Percentiles rank a stretch among this genome's conserved stretches.
These are phyloP conservation scores for Podaxis rugospora DNA, from an alignment of 768 basidiomycete species.

Conservation along the genomic window DNA sequence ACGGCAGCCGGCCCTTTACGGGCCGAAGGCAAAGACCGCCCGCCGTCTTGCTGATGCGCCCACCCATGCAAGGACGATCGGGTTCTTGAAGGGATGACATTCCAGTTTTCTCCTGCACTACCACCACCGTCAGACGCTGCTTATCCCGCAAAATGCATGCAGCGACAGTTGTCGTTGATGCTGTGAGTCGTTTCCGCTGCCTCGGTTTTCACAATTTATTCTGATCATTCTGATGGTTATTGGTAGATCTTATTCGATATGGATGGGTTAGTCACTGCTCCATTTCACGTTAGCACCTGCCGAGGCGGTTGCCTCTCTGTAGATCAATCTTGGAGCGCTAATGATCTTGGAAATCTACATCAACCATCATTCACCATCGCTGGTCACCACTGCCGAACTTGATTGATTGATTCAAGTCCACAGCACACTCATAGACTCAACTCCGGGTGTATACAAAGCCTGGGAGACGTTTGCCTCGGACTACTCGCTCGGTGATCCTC, in stretches of 20 bases:
- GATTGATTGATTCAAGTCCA: conserved; percentile 2
- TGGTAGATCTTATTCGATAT: conserved; percentile 63
- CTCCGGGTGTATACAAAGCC: conserved; percentile 74
- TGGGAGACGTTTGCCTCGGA: conserved; percentile 69
- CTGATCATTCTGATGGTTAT: background rate
- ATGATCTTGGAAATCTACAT: background rate
- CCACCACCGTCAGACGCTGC: background rate
- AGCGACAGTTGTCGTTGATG: conserved; percentile 40
- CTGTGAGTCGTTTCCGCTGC: conserved; percentile 33
- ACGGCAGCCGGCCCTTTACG: background rate
- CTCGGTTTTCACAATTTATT: background rate
- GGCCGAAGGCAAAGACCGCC: background rate
- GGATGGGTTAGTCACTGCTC: conserved; percentile 47
- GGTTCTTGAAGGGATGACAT: background rate
- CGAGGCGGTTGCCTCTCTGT: background rate
- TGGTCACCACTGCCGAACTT: background rate
- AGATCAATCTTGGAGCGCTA: background rate
- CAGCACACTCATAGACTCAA: conserved; percentile 78
- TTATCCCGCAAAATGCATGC: conserved; percentile 22
- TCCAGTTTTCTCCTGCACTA: background rate
- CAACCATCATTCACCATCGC: conserved; percentile 6
- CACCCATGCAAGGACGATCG: background rate
- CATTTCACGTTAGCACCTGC: background rate
- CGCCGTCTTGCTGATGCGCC: no score
- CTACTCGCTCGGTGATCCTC: conserved; percentile 50